These are phyloP conservation scores for Sarocladium kiliense DNA, from an alignment of 2,329 filamentous ascomycete species.

Conservation along the genomic window DNA sequence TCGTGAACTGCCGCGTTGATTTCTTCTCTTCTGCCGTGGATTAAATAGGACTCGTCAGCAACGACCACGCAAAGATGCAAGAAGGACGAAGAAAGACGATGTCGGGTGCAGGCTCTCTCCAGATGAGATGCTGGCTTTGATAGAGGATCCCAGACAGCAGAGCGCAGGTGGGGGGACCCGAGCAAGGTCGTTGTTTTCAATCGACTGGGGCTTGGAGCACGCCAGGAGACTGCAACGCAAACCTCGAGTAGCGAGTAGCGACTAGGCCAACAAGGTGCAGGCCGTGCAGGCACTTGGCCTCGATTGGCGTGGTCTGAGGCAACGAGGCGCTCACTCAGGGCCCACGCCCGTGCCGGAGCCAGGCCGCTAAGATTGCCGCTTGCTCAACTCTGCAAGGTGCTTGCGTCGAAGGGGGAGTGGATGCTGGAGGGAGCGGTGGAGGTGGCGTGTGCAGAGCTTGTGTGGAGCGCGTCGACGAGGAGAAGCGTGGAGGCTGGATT, in stretches of 20 bases:
- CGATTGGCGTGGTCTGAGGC: conserved; percentile 9
- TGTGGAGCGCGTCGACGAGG: background rate
- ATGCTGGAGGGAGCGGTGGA: background rate
- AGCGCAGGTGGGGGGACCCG: background rate
- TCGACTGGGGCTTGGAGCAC: background rate
- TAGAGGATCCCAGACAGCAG: conserved; percentile 3
- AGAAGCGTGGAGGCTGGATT: background rate
- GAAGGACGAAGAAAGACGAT: conserved; percentile 1
- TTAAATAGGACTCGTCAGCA: background rate
- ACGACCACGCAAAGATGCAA: background rate
- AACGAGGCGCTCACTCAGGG: conserved; percentile 7
- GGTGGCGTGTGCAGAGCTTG: background rate
- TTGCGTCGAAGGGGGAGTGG: background rate
- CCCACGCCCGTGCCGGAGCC: conserved; percentile 8
- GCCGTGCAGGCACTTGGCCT: conserved; percentile 7
- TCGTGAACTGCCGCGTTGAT: background rate
- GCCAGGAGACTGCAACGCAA: background rate
- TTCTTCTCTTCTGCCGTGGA: background rate
- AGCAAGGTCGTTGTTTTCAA: conserved; percentile 10
- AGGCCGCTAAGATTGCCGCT: conserved; percentile 8
- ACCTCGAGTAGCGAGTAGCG: conserved; percentile 7
- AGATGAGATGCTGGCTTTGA: conserved; percentile 9
- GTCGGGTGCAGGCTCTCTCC: conserved; percentile 3
- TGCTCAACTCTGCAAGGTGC: conserved; percentile 8
- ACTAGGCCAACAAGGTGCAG: conserved; percentile 9